These are phyloP conservation scores for Euryodendron excelsum DNA, from an alignment of 148 eudicot genomes.

Conservation along the genomic window DNA sequence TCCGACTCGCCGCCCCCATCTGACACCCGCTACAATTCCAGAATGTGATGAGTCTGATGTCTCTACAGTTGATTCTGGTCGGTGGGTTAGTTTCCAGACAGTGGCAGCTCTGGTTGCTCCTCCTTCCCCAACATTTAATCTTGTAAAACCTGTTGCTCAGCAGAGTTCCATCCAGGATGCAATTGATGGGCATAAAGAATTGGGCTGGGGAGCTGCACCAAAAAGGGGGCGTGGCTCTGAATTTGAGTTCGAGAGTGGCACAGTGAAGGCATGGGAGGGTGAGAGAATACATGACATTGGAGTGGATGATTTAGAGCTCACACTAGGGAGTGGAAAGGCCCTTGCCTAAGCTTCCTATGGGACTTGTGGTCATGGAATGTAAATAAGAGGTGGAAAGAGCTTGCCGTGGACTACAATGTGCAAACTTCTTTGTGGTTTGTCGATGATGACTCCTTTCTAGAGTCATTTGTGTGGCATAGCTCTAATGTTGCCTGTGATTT, in stretches of 20 bases:
- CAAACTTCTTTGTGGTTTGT: neutral
- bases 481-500: neutral
- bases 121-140: slow-evolving; percentile 86
- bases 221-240: slow-evolving; percentile 64
- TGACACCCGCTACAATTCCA: slow-evolving; percentile 69
- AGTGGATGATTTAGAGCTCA: slow-evolving; percentile 86
- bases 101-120: slow-evolving; percentile 49
- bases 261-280: slow-evolving; percentile 96
- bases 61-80: slow-evolving; percentile 71
- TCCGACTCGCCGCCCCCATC: slow-evolving; percentile 61
- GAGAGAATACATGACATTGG: slow-evolving; percentile 89
- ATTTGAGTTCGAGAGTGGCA: slow-evolving; percentile 72
- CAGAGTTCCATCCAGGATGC: slow-evolving; percentile 35
- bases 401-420: too few species aligned
- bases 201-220: slow-evolving; percentile 49
- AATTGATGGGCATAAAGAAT: slow-evolving; percentile 31
- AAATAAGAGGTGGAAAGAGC: too few species aligned
- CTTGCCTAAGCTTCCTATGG: slow-evolving; percentile 22
- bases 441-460: slow-evolving; percentile 5
- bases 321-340: slow-evolving; percentile 77
- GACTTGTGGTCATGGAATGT: neutral
- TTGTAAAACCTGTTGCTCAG: slow-evolving; percentile 58
- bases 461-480: slow-evolving; percentile 1
- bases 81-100: slow-evolving; percentile 80
- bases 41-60: slow-evolving; percentile 95